phyloP scores from a whole-genome alignment of 495 filamentous ascomycete species.

The Eremomyces bilateralis region DNA sequence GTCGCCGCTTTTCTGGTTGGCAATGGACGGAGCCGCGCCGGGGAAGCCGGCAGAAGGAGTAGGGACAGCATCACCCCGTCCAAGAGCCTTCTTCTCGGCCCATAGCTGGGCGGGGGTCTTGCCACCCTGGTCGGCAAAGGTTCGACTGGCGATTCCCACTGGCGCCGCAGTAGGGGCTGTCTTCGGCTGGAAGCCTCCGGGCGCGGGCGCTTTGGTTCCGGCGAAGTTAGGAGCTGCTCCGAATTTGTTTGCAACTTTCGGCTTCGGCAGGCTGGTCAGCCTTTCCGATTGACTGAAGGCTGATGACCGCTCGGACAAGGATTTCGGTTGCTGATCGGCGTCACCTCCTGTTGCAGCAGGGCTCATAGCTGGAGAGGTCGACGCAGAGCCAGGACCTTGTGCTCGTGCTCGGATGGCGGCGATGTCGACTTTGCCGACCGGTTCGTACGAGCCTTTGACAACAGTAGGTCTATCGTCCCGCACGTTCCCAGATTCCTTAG shows the following conservation, averaged over 20 bases:
- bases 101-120: constrained; percentile 94
- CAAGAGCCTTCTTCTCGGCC: constrained; percentile 85
- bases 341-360: constrained; percentile 22
- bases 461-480: constrained; percentile 56
- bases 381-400: constrained; percentile 33
- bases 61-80: constrained; percentile 31
- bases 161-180: constrained; percentile 29
- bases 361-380: constrained; percentile 14
- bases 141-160: constrained; percentile 64
- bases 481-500: constrained; percentile 34
- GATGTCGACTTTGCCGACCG: constrained; percentile 86
- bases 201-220: constrained; percentile 74
- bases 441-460: constrained; percentile 83
- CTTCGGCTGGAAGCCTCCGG: constrained; percentile 34
- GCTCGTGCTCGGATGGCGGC: constrained; percentile 70
- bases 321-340: constrained; percentile 24
- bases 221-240: constrained; percentile 42
- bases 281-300: constrained; percentile 53
- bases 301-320: constrained; percentile 43
- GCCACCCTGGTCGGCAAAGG: constrained; percentile 82
- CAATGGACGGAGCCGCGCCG: constrained; percentile 29
- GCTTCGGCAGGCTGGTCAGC: constrained; percentile 74
- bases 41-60: constrained; percentile 15
- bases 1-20: constrained; percentile 44
- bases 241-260: constrained; percentile 80